These are phyloP conservation scores for Lentinus tigrinus DNA, from an alignment of 768 basidiomycete species.

Conservation along the genomic window DNA sequence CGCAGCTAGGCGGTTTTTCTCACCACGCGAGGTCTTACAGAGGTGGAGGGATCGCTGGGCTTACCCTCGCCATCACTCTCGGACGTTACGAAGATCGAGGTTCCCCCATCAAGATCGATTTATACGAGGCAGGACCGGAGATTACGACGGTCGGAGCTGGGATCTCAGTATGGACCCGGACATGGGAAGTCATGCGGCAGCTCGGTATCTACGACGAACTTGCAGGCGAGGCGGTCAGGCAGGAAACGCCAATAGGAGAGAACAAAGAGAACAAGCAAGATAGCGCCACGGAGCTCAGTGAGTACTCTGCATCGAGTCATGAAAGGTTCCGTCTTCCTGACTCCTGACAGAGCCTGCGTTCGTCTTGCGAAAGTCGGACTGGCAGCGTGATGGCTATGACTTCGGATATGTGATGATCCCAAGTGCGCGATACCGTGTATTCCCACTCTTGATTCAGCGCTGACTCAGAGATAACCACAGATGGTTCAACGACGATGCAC, in stretches of 20 bases:
- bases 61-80: slow-evolving; percentile 42
- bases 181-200: slow-evolving; percentile 42
- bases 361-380: slow-evolving; percentile 23
- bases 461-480: background rate
- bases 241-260: slow-evolving; percentile 3
- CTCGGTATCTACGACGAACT: slow-evolving; percentile 37
- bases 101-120: slow-evolving; percentile 28
- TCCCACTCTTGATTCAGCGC: too few relatives aligned
- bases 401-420: slow-evolving; percentile 23
- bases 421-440: slow-evolving; percentile 13
- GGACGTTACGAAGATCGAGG: slow-evolving; percentile 34
- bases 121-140: slow-evolving; percentile 47
- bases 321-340: background rate
- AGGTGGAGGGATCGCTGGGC: slow-evolving; percentile 40
- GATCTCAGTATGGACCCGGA: slow-evolving; percentile 45
- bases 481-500: slow-evolving; percentile 26
- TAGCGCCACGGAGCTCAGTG: background rate
- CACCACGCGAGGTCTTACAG: background rate
- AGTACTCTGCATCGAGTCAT: background rate
- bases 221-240: slow-evolving; percentile 14
- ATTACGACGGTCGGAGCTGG: slow-evolving; percentile 42
- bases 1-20: too few relatives aligned
- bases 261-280: background rate
- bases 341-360: slow-evolving; percentile 21
- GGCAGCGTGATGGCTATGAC: slow-evolving; percentile 16